Conservation (phyloP, 1,284 basidiomycete species). For the Dichomitus squalens region DNA sequence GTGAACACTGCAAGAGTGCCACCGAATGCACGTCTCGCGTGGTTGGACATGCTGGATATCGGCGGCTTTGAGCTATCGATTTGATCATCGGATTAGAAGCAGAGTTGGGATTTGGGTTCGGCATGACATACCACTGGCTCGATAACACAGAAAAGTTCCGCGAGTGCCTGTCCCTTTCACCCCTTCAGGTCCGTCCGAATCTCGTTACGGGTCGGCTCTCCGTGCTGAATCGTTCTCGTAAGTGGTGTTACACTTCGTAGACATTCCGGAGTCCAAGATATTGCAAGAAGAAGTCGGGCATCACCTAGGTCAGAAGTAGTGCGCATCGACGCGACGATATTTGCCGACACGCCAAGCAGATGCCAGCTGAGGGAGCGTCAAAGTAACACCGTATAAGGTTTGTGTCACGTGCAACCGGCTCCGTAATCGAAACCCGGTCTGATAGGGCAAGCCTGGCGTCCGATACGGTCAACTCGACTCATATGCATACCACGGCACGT, state of each 20-base stretch:
- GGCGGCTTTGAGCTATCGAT: background rate
- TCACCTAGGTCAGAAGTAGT: too few relatives aligned
- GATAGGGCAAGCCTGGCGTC: background rate
- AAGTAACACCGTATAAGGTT: conserved; percentile 11
- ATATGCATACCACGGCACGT: background rate
- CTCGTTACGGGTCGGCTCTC: conserved; percentile 13
- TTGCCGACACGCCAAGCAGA: background rate
- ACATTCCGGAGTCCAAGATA: background rate
- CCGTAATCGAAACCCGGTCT: conserved; percentile 12
- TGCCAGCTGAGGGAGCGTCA: conserved; percentile 4
- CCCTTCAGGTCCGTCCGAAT: conserved; percentile 4
- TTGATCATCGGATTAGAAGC: conserved; percentile 3
- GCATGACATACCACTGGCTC: conserved; percentile 15
- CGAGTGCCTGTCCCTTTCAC: conserved; percentile 22
- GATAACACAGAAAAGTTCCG: conserved; percentile 14
- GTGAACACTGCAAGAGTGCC: background rate
- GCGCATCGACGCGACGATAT: too few relatives aligned
- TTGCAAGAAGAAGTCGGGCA: background rate
- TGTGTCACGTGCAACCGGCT: conserved; percentile 21
- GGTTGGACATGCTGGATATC: background rate
- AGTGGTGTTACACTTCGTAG: background rate
- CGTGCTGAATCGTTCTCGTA: background rate
- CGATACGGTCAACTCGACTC: conserved; percentile 16
- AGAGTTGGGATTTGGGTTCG: background rate
- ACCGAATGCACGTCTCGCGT: background rate